These are phyloP conservation scores for Wickerhamomyces xylosicus DNA, from an alignment of 805 yeast species.

Conservation along the genomic window DNA sequence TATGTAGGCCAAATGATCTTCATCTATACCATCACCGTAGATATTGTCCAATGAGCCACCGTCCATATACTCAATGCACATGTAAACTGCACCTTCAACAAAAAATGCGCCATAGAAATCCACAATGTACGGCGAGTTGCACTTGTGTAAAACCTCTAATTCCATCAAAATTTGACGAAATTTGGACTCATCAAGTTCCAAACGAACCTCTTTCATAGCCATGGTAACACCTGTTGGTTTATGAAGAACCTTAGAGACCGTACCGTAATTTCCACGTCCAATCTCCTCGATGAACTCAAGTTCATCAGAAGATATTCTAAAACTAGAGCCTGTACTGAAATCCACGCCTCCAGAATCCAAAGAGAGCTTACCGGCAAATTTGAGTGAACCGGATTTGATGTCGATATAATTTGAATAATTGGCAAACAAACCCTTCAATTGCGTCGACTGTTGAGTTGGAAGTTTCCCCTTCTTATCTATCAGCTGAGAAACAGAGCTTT, in stretches of 20 bases:
- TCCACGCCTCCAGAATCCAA: constrained; percentile 87
- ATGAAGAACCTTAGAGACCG: constrained; percentile 87
- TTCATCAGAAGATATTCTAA: constrained; percentile 79
- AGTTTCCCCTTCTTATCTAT: constrained; percentile 16
- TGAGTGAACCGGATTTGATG: constrained; percentile 83
- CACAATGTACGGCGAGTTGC: constrained; percentile 83
- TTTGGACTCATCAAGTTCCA: constrained; percentile 89
- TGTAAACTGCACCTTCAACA: constrained; percentile 94
- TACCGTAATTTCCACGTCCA: constrained; percentile 95
- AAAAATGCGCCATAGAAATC: constrained; percentile 97
- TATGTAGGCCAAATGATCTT: constrained; percentile 68
- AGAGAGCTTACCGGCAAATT: constrained; percentile 89
- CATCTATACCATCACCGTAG: constrained; percentile 67
- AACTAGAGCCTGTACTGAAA: constrained; percentile 80
- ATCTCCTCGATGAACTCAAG: constrained; percentile 74
- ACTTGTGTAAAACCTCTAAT: constrained; percentile 84
- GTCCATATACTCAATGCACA: constrained; percentile 98
- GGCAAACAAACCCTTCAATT: constrained; percentile 58
- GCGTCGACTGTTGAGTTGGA: constrained; percentile 15
- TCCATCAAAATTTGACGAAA: constrained; percentile 95
- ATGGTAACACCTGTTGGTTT: constrained; percentile 84
- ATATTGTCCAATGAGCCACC: constrained; percentile 89
- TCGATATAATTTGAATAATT: constrained; percentile 83
- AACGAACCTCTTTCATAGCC: constrained; percentile 96
- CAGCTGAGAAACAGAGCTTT: constrained; percentile 13